Percentiles rank a stretch among this genome's conserved stretches.
phyloP scores from a whole-genome alignment of 345 rosid species.

The Citrus medica region DNA sequence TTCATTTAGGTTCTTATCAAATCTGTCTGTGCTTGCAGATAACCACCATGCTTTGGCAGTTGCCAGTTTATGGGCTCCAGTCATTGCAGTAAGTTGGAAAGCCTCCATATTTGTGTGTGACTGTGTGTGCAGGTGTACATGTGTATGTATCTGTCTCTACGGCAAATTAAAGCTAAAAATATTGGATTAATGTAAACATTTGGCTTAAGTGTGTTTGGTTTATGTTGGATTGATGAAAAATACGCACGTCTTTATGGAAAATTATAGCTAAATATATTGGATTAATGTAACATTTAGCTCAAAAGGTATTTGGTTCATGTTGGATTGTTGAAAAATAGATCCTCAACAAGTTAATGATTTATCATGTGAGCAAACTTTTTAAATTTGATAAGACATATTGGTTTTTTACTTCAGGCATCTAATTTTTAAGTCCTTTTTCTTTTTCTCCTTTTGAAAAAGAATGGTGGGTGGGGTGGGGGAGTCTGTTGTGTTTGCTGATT shows the following conservation, averaged over 20 bases:
- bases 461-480: background rate
- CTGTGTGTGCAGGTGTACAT: background rate
- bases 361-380: background rate
- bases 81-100: constrained; percentile 72
- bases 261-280: background rate
- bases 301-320: background rate
- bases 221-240: constrained; percentile 1
- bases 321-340: background rate
- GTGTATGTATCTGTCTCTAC: background rate
- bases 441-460: background rate
- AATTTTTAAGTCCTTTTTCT: background rate
- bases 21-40: constrained; percentile 58
- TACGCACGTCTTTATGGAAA: background rate
- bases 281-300: background rate
- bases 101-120: background rate
- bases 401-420: background rate
- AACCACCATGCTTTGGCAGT: constrained; percentile 87
- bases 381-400: background rate
- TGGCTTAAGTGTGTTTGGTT: background rate
- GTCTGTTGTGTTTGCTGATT: background rate
- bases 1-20: background rate
- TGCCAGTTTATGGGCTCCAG: constrained; percentile 91
- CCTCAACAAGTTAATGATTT: background rate
- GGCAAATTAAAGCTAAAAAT: background rate
- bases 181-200: background rate